These are phyloP conservation scores for Brassica nigra DNA, from an alignment of 345 rosid species.

Conservation along the genomic window DNA sequence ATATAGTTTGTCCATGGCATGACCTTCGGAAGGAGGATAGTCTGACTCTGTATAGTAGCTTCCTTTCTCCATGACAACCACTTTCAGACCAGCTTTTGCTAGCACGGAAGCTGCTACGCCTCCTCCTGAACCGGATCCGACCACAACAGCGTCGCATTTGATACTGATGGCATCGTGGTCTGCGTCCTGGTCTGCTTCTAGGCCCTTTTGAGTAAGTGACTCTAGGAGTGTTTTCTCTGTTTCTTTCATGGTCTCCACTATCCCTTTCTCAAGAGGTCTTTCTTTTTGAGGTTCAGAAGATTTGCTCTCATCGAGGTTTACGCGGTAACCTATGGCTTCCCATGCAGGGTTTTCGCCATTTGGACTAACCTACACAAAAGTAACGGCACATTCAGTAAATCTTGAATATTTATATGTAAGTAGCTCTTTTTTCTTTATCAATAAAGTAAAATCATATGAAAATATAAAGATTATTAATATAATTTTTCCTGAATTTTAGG, in stretches of 20 bases:
- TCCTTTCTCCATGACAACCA: conserved; percentile 81
- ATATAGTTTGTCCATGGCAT: conserved; percentile 53
- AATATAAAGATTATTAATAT: not conserved
- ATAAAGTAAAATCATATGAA: not conserved
- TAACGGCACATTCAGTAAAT: not conserved
- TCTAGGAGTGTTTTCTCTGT: conserved; percentile 48
- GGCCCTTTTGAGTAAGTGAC: conserved; percentile 62
- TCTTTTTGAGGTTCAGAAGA: conserved; percentile 29
- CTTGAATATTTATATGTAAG: not conserved
- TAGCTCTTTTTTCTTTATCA: not conserved
- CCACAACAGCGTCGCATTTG: conserved; percentile 72
- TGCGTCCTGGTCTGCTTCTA: conserved; percentile 43
- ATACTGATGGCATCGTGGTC: conserved; percentile 43
- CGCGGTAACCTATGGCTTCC: conserved; percentile 70
- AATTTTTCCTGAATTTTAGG: not conserved
- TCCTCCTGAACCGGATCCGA: conserved; percentile 96
- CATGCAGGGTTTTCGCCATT: conserved; percentile 68
- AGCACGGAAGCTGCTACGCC: conserved; percentile 88
- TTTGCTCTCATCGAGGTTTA: conserved; percentile 29
- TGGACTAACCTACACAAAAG: conserved; percentile 53
- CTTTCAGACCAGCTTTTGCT: conserved; percentile 70
- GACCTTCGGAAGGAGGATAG: conserved; percentile 70
- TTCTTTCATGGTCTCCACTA: conserved; percentile 58
- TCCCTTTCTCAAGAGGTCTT: conserved; percentile 80
- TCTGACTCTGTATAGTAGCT: conserved; percentile 59